Percentiles rank a stretch among this genome's conserved stretches.
Evolutionary conservation across 768 basidiomycete genomes (phyloP).

Genomic region (Hysterangium stoloniferum): DNA sequence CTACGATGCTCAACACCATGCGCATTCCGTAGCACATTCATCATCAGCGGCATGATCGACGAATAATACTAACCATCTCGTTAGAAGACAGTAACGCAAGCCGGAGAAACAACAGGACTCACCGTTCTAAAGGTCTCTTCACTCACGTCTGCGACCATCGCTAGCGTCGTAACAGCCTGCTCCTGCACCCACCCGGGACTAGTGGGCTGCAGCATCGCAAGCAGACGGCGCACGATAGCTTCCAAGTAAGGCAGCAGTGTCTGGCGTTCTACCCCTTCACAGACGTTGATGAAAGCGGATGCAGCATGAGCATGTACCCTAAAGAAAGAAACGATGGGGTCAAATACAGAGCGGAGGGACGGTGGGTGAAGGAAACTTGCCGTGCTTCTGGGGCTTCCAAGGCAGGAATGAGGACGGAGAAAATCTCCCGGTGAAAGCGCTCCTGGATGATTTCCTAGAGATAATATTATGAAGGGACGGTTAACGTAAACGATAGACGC

Average conservation of each 20-base stretch:
- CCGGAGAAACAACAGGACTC: constrained; percentile 11
- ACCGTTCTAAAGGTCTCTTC: constrained; percentile 73
- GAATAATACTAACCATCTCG: constrained; percentile 49
- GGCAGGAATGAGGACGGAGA: constrained; percentile 62
- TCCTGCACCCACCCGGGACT: constrained; percentile 75
- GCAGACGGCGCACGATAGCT: constrained; percentile 63
- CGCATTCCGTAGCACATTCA: constrained; percentile 69
- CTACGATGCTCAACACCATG: constrained; percentile 59
- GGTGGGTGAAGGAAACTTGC: constrained; percentile 31
- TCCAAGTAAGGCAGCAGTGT: constrained; percentile 74
- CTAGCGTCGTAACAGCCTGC: constrained; percentile 80
- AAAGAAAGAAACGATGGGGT: constrained; percentile 3
- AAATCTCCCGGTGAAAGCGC: constrained; percentile 57
- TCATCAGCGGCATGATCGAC: constrained; percentile 71
- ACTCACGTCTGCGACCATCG: constrained; percentile 85
- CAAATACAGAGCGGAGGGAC: background rate
- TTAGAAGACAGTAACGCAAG: constrained; percentile 3
- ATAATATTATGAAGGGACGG: background rate
- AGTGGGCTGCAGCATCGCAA: constrained; percentile 42
- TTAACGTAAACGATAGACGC: background rate
- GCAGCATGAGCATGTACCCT: constrained; percentile 86
- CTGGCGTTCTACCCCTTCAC: constrained; percentile 73
- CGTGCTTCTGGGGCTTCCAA: constrained; percentile 69
- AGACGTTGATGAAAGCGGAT: constrained; percentile 85
- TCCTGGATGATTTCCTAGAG: constrained; percentile 73